These are phyloP conservation scores for Saccharomycopsis fodiens DNA, from an alignment of 805 yeast species.

Conservation along the genomic window DNA sequence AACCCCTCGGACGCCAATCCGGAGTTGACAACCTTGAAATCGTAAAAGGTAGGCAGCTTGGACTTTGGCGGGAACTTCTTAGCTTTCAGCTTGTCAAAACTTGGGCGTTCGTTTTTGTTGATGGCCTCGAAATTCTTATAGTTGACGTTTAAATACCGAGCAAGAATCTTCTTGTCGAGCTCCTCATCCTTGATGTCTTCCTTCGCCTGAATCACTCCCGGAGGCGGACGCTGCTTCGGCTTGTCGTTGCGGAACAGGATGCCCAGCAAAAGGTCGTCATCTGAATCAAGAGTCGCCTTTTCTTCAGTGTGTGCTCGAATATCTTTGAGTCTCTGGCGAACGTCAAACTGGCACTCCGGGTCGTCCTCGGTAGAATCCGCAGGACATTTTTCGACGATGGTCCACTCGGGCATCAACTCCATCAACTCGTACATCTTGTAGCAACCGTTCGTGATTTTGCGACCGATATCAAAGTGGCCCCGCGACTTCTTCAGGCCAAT, in stretches of 20 bases:
- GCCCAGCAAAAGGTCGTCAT: slow-evolving; percentile 7
- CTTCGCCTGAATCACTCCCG: not conserved
- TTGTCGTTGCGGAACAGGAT: slow-evolving; percentile 1
- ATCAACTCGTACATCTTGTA: slow-evolving; percentile 33
- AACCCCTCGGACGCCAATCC: slow-evolving; percentile 3
- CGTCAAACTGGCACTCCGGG: slow-evolving; percentile 24
- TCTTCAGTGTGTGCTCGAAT: slow-evolving; percentile 17
- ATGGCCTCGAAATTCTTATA: slow-evolving; percentile 8
- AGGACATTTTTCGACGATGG: slow-evolving; percentile 27
- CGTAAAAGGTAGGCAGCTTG: not conserved
- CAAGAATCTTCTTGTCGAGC: not conserved
- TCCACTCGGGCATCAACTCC: slow-evolving; percentile 39
- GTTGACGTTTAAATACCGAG: slow-evolving; percentile 8
- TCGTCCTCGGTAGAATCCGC: slow-evolving; percentile 18
- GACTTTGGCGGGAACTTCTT: slow-evolving; percentile 13
- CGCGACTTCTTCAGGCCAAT: slow-evolving; percentile 25
- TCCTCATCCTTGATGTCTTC: slow-evolving; percentile 1
- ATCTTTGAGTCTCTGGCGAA: slow-evolving; percentile 6
- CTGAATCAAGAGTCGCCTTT: not conserved
- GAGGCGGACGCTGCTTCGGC: not conserved
- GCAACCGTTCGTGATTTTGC: slow-evolving; percentile 42
- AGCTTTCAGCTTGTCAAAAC: not conserved
- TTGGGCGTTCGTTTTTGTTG: not conserved
- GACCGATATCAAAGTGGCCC: slow-evolving; percentile 34
- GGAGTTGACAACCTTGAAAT: slow-evolving; percentile 2